phyloP scores from a whole-genome alignment of 495 filamentous ascomycete species.

The Xylaria bambusicola region DNA sequence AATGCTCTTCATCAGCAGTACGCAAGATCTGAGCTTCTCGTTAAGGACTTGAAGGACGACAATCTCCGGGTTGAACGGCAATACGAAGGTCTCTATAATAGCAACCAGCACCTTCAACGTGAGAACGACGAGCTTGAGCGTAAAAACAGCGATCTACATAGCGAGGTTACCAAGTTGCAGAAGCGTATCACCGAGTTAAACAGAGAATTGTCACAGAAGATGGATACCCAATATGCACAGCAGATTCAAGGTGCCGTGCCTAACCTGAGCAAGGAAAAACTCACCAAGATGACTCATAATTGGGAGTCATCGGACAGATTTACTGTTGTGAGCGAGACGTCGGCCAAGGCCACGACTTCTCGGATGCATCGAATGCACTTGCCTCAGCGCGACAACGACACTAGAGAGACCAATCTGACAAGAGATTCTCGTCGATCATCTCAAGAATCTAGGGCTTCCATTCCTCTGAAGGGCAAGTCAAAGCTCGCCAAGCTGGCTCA shows the following conservation, averaged over 20 bases:
- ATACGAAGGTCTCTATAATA: slow-evolving; percentile 49
- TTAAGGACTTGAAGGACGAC: slow-evolving; percentile 44
- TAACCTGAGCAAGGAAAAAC: slow-evolving; percentile 33
- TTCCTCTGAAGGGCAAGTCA: slow-evolving; percentile 33
- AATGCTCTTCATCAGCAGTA: slow-evolving; percentile 36
- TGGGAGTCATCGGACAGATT: slow-evolving; percentile 37
- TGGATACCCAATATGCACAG: slow-evolving; percentile 8
- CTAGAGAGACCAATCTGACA: slow-evolving; percentile 42
- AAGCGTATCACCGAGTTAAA: slow-evolving; percentile 40
- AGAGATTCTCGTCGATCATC: slow-evolving; percentile 31
- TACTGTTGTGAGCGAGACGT: slow-evolving; percentile 24
- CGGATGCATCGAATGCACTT: slow-evolving; percentile 35
- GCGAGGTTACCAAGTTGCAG: slow-evolving; percentile 39
- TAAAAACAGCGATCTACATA: slow-evolving; percentile 34
- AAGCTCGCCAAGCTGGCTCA: slow-evolving; percentile 40
- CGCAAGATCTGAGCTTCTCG: slow-evolving; percentile 27
- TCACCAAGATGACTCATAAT: slow-evolving; percentile 39
- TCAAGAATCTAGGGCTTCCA: slow-evolving; percentile 36
- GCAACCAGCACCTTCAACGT: slow-evolving; percentile 47
- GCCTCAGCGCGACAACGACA: slow-evolving; percentile 43
- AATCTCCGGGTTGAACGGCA: slow-evolving; percentile 46
- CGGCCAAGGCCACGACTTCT: slow-evolving; percentile 30
- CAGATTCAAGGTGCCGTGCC: slow-evolving; percentile 34
- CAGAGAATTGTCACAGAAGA: slow-evolving; percentile 29
- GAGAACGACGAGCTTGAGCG: slow-evolving; percentile 39